Evolutionary conservation across 257 asterid species (phyloP).

Genomic region (Echium plantagineum): DNA sequence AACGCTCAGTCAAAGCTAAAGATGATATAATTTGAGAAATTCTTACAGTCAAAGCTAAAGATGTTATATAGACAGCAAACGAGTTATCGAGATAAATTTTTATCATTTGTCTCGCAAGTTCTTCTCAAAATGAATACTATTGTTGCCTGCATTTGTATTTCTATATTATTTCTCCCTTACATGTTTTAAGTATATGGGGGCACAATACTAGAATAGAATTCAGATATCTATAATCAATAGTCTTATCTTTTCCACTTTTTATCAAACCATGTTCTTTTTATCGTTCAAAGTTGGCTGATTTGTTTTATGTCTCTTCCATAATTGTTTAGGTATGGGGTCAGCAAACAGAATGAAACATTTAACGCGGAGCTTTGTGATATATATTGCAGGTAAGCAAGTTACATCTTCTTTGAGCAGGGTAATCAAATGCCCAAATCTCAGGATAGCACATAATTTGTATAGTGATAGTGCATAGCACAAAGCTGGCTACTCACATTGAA

Average conservation of each 20-base stretch:
- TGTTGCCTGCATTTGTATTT: neutral
- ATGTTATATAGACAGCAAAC: no score
- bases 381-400: slow-evolving; percentile 56
- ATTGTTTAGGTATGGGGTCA: slow-evolving; percentile 69
- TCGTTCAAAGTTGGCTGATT: neutral
- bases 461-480: no score
- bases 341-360: slow-evolving; percentile 80
- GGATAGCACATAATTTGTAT: no score
- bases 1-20: no score
- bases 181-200: neutral
- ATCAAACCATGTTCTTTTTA: neutral
- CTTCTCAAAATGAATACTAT: neutral
- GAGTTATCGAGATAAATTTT: no score
- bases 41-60: no score
- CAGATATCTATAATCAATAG: neutral
- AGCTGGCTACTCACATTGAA: no score
- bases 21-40: no score
- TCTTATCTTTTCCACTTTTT: neutral
- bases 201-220: neutral
- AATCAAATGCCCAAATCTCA: no score
- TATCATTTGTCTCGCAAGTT: no score
- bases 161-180: neutral
- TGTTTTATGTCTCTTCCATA: slow-evolving; percentile 5
- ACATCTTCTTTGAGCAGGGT: no score
- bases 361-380: slow-evolving; percentile 85